Conservation (phyloP, 352 stramenopile genomes). For the Phytophthora pini region DNA sequence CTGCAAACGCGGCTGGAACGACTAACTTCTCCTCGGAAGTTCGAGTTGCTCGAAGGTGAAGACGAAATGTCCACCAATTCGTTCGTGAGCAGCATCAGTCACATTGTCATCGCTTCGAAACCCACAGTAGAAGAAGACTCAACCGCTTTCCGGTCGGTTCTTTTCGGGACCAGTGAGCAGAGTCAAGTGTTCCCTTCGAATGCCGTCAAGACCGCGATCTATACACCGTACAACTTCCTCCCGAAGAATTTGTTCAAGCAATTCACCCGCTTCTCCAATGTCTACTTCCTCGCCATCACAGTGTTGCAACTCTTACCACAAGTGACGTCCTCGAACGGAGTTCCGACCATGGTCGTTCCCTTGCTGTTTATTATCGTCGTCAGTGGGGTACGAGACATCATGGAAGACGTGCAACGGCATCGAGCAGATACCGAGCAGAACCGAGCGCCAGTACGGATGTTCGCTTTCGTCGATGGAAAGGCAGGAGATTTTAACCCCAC, state of each 20-base stretch:
- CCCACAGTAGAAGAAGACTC: conserved; percentile 5
- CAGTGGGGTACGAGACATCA: conserved; percentile 73
- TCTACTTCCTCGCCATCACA: conserved; percentile 93
- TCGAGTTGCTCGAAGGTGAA: conserved; percentile 21
- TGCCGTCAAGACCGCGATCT: conserved; percentile 63
- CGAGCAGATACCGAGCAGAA: conserved; percentile 77
- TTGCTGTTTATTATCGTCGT: conserved; percentile 89
- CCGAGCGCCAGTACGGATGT: conserved; percentile 32
- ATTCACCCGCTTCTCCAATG: conserved; percentile 88
- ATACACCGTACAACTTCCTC: conserved; percentile 68
- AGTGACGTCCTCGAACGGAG: conserved; percentile 83
- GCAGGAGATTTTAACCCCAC: conserved; percentile 27
- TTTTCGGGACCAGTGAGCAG: conserved; percentile 30
- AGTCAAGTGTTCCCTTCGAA: conserved; percentile 49
- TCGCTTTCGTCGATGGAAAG: conserved; percentile 25
- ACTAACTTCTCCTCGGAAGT: conserved; percentile 7
- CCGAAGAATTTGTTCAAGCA: conserved; percentile 82
- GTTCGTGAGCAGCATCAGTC: conserved; percentile 26
- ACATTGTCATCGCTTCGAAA: conserved; percentile 28
- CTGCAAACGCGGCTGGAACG: conserved; percentile 18
- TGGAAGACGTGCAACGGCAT: conserved; percentile 87
- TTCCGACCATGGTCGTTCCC: conserved; percentile 86
- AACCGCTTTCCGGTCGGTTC: conserved; percentile 31
- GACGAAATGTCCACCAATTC: conserved; percentile 14
- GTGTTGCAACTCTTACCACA: conserved; percentile 81